Evolutionary conservation across 2,329 filamentous ascomycete species (phyloP), one percentile per base, ranked within the genome.

Genomic region (Furcasterigmium sp.): DNA sequence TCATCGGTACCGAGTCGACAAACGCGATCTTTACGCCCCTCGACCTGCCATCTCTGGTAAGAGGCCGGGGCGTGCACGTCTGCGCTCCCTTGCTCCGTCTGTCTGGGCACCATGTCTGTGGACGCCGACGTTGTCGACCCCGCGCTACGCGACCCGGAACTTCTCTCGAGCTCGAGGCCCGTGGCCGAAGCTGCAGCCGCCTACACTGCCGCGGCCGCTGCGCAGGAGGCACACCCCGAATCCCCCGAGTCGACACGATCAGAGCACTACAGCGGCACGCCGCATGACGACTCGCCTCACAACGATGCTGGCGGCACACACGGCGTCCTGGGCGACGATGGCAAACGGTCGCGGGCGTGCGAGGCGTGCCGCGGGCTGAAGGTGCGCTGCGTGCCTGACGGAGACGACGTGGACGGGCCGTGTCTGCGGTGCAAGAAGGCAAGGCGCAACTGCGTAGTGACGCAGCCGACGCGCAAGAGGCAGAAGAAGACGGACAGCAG

Each of bases 401-500:
- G 75, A 3, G 64, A 64, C 15, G 76, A 82, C 39, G 68, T 69
- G 4, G 77, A 84, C 19, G 80, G 80, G 5, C 74, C 83, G 4
- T 89, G 85, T 61, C 81, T 78, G 60, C 78, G 90, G 50, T 95
- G 90, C 61, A 77, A 78, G 40, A 95, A 94, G 65, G 86, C 88
- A 3, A 80, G 82, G n/a, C 73, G 89, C 29, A 73, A 73, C 49
- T 95, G 90, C 58, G 68, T 91, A 32, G 83, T 91, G 48, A 94
- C 88, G 1, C 79, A 82, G 49, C 87, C 77, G 13, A 79, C 73
- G 23, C 62, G 88, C 32, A 95, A 94, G 66, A 76, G 90, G 36
- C 87, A 91, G 69, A 95, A 91, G 72, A 95, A 95, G 72, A 90
- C 87, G 42, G 91, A 95, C 60, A 91, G 82, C 51, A 77, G 89